Evolutionary conservation across 169 alveolate species (phyloP), one percentile per base, ranked within the genome.

Genomic region (Eimeria necatrix): DNA sequence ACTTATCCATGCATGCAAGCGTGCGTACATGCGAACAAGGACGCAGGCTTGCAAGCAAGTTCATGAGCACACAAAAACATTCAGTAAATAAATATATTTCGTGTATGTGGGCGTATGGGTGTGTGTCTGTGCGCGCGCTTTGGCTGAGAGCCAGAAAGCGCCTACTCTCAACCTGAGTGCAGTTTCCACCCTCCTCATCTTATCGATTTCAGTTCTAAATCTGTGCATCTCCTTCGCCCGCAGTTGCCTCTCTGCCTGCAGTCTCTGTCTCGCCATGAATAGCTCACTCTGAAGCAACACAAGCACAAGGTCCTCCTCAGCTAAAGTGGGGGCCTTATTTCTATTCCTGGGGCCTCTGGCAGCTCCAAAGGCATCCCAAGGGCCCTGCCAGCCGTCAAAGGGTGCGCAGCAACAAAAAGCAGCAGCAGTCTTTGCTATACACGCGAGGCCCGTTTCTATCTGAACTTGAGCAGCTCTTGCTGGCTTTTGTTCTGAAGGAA

Each of bases 191-290:
- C 52, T 73, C 52, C 84, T 73, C 52, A 73, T 8, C n/a, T 73
- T 73, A 51, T 73, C 84, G 49, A 73, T 73, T 22, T 73, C 84
- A 46, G 84, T 32, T 12, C 84, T 22, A 32, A 73, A 73, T 9
- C 84, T 7, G 20, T 73, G 84, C 24, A 22, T 18, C 84, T 73
- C 84, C 52, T 22, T 73, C n/a, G 84, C 84, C 53, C 84, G 49
- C 84, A 73, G 84, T 18, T 73, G 84, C 52, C 84, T n/a, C 52
- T 73, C 84, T 9, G 84, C 24, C 84, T 73, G 84, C 84, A 73
- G 84, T 56, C 53, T 7, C 84, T 73, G 84, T 51, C 84, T n/a
- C 22, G 84, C 84, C 84, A 73, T 73, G 24, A 73, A 73, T 4
- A 73, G 52, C 49, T 73, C 84, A n/a, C 48, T 51, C 84, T 73